Evolutionary conservation across 306 rosid genomes (phyloP).

Genomic region (Aeschynomene evenia): DNA sequence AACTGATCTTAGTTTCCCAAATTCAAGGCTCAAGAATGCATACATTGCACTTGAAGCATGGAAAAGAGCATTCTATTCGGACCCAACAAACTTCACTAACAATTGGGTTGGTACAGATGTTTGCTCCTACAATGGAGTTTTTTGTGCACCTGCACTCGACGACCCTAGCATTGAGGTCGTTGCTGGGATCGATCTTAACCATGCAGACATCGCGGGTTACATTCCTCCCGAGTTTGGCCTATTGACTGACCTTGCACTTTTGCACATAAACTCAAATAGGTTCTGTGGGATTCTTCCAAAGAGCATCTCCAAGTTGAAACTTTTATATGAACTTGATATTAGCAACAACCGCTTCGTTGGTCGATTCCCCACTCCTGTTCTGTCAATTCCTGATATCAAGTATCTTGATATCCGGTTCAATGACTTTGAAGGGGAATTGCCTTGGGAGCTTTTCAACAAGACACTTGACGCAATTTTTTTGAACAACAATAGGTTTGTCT

Average conservation of each 20-base stretch:
- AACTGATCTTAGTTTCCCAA: constrained; percentile 32
- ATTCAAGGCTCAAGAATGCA: constrained; percentile 48
- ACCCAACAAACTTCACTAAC: constrained; percentile 51
- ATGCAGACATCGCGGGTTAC: constrained; percentile 78
- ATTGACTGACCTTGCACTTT: constrained; percentile 56
- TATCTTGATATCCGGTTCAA: constrained; percentile 70
- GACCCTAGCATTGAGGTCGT: constrained; percentile 50
- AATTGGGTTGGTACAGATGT: constrained; percentile 76
- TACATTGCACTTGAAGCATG: constrained; percentile 72
- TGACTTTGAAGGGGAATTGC: constrained; percentile 68
- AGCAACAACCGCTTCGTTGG: constrained; percentile 91
- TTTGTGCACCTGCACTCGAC: constrained; percentile 56
- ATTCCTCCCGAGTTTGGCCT: constrained; percentile 65
- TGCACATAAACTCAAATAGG: constrained; percentile 73
- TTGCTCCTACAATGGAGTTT: constrained; percentile 67
- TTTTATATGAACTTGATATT: constrained; percentile 58
- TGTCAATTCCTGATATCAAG: constrained; percentile 36
- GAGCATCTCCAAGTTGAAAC: constrained; percentile 44
- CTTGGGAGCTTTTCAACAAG: constrained; percentile 48
- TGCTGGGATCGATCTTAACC: constrained; percentile 77
- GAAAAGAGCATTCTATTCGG: constrained; percentile 66
- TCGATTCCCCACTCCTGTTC: constrained; percentile 48
- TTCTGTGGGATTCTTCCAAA: constrained; percentile 73
- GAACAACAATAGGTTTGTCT: constrained; percentile 61
- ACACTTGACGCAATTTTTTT: constrained; percentile 52